Conservation (phyloP, 176 grass and related monocot species). For the Pontederia crassipes region DNA sequence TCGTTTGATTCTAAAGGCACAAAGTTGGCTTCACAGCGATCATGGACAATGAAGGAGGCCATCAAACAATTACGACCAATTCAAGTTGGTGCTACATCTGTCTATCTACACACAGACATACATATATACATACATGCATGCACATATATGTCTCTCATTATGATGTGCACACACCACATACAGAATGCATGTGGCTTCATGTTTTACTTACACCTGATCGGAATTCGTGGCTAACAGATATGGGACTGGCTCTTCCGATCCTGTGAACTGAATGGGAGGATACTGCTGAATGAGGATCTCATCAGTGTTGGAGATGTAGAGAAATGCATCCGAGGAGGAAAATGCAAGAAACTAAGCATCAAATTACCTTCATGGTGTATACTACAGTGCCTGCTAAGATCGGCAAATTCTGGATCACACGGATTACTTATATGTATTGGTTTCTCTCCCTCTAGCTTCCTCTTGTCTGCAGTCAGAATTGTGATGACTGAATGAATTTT, state of each 20-base stretch:
- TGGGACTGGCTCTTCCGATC: slow-evolving; percentile 99
- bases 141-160: too few species aligned
- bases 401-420: slow-evolving; percentile 38
- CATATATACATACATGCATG: too few species aligned
- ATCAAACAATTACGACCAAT: slow-evolving; percentile 58
- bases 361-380: slow-evolving; percentile 75
- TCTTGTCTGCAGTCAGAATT: too few species aligned
- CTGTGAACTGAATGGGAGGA: slow-evolving; percentile 76
- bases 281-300: slow-evolving; percentile 58
- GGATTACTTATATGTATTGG: slow-evolving; percentile 68
- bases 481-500: background rate
- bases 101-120: too few species aligned
- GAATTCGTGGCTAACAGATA: slow-evolving; percentile 30
- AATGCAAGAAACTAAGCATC: slow-evolving; percentile 58
- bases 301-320: slow-evolving; percentile 56
- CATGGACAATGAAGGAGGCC: slow-evolving; percentile 49
- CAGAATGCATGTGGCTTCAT: too few species aligned
- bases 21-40: slow-evolving; percentile 22
- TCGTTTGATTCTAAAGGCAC: slow-evolving; percentile 10
- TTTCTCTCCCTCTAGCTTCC: too few species aligned
- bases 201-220: background rate
- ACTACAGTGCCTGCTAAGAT: slow-evolving; percentile 71
- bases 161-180: too few species aligned
- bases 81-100: slow-evolving; percentile 55
- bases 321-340: slow-evolving; percentile 49